These are phyloP conservation scores for Nymphaea colorata DNA, from an alignment of 164 flowering plant species.

Conservation along the genomic window DNA sequence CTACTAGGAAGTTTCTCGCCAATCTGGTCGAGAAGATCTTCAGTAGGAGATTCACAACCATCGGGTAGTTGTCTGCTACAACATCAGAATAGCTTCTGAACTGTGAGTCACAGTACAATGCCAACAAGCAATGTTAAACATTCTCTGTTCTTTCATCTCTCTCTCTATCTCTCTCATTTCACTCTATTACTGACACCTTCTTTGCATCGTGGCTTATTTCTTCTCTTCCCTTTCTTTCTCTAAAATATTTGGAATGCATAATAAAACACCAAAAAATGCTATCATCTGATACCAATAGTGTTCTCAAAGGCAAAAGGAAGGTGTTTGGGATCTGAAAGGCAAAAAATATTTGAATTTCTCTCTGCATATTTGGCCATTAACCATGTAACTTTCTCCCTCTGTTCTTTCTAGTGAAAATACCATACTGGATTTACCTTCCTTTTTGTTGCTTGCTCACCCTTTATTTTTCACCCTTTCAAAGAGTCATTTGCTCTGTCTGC, in stretches of 20 bases:
- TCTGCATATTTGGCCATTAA: slow-evolving; percentile 98
- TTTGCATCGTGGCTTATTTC: slow-evolving; percentile 15
- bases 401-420: too few relatives aligned
- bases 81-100: slow-evolving; percentile 57
- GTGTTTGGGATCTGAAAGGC: slow-evolving; percentile 98
- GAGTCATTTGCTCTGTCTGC: too few relatives aligned
- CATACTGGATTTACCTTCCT: too few relatives aligned
- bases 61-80: slow-evolving; percentile 7
- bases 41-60: not conserved
- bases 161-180: not conserved
- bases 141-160: not conserved
- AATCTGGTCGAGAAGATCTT: not conserved
- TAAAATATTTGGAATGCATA: too few relatives aligned
- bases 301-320: slow-evolving; percentile 84
- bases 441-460: too few relatives aligned
- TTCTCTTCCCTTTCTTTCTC: not conserved
- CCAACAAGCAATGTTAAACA: slow-evolving; percentile 49
- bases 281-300: slow-evolving; percentile 90
- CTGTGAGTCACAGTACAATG: slow-evolving; percentile 49
- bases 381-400: slow-evolving; percentile 37
- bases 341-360: slow-evolving; percentile 81
- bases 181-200: not conserved
- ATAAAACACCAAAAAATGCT: slow-evolving; percentile 20
- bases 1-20: not conserved
- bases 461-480: too few relatives aligned